Evolutionary conservation across 345 rosid species (phyloP).

Genomic region (Populus simonii): DNA sequence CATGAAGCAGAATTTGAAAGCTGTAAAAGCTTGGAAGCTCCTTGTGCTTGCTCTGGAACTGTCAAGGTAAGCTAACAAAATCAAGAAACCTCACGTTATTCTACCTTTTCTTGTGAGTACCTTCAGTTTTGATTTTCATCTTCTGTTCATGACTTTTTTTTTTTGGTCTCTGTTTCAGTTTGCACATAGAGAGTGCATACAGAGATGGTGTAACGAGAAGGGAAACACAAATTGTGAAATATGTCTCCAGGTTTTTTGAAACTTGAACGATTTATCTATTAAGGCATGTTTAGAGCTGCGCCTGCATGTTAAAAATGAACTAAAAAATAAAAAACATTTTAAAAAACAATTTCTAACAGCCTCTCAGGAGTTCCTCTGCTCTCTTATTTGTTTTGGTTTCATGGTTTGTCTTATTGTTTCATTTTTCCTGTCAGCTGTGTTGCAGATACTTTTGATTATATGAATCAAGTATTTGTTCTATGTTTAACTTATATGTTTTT

Average conservation of each 20-base stretch:
- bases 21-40: conserved; percentile 69
- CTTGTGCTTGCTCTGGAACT: conserved; percentile 93
- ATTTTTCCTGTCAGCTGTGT: not conserved
- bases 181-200: conserved; percentile 90
- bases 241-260: conserved; percentile 79
- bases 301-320: too few species aligned
- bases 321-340: too few species aligned
- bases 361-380: not conserved
- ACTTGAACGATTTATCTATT: too few species aligned
- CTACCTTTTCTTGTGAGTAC: not conserved
- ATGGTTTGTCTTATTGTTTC: not conserved
- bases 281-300: too few species aligned
- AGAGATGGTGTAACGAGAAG: conserved; percentile 98
- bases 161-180: conserved; percentile 36
- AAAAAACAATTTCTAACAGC: too few species aligned
- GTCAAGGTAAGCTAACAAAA: conserved; percentile 49
- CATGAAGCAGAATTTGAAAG: conserved; percentile 77
- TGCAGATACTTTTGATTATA: not conserved
- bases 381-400: not conserved
- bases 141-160: not conserved
- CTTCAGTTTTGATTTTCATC: not conserved
- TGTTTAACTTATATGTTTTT: not conserved
- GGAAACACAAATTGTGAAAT: conserved; percentile 92
- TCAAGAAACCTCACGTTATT: not conserved
- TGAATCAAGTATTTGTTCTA: not conserved